Evolutionary conservation across 331 rosid genomes (phyloP), one percentile per base, ranked within the genome.

Genomic region (Cydonia oblonga): DNA sequence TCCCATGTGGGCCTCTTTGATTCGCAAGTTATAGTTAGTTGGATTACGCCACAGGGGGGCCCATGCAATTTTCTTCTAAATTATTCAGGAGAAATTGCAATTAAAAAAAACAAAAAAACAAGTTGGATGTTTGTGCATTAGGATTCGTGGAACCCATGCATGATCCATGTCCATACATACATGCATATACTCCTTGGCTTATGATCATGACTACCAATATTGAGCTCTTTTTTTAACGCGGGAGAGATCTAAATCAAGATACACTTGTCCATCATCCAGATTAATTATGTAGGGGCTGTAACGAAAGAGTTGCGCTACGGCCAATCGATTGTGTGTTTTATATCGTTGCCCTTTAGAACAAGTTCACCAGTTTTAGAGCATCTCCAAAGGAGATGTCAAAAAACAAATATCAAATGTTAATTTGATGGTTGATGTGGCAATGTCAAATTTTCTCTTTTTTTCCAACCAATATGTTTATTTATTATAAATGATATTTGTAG

Each of bases 201-300:
- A 14, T 3, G 46, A 49, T 84, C 84, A 74, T 79, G 73, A 69
- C 65, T 68, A 22, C 65, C 6, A 10, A 72, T 40, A 18, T 2
- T 2, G 18, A n/a, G 6, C 46, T 64, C 29, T 10, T 64, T 35
- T 64, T 33, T 33, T 9, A 64, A 33, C 68, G 70, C 74, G 73
- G 85, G 85, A 72, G 84, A 85, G 80, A 80, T 84, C 67, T 81
- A 75, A 76, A 71, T 42, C 35, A 42, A 22, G 73, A 72, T 61
- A 44, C 76, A 60, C 69, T 28, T 60, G 23, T 61, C 69, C 40
- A 26, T 60, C 46, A 44, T 58, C 42, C 2, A 19, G 2, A 18
- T 70, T 15, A 9, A 25, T 58, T n/a, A 2, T 28, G 44, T 30
- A 62, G 66, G 42, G 24, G 1, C 7, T 19, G 0, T 25, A 25